These are phyloP conservation scores for Colletotrichum cereale DNA, from an alignment of 2,329 filamentous ascomycete genomes.

Conservation along the genomic window DNA sequence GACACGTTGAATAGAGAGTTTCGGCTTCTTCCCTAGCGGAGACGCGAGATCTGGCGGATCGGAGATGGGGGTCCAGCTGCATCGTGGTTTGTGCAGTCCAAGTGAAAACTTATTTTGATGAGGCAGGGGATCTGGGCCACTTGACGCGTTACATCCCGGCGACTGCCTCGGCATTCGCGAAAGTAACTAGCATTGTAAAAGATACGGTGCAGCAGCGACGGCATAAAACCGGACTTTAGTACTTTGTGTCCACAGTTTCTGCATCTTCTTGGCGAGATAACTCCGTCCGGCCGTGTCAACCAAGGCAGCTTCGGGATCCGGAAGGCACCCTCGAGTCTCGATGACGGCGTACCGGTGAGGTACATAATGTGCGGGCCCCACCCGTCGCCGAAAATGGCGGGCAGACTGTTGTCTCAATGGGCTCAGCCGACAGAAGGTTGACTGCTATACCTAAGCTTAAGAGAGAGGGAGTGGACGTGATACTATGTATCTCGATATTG, in stretches of 20 bases:
- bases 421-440: not conserved
- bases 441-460: not conserved
- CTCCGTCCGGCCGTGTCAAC: conserved; percentile 19
- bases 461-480: not conserved
- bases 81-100: conserved; percentile 14
- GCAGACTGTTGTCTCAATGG: not conserved
- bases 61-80: not conserved
- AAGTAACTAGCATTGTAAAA: not conserved
- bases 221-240: not conserved
- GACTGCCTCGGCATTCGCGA: not conserved
- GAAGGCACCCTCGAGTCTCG: not conserved
- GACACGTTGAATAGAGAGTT: conserved; percentile 2
- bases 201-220: not conserved
- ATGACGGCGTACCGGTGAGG: conserved; percentile 1
- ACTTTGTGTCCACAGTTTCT: not conserved
- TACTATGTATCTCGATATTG: no score
- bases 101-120: not conserved
- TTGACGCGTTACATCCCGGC: conserved; percentile 11
- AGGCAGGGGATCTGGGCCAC: not conserved
- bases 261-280: conserved; percentile 14
- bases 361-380: not conserved
- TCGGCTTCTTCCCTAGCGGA: not conserved
- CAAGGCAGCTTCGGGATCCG: not conserved
- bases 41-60: conserved; percentile 16
- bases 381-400: not conserved